Evolutionary conservation across 805 yeast species (phyloP), one percentile per base, ranked within the genome.

Genomic region (Starmerella floricola): DNA sequence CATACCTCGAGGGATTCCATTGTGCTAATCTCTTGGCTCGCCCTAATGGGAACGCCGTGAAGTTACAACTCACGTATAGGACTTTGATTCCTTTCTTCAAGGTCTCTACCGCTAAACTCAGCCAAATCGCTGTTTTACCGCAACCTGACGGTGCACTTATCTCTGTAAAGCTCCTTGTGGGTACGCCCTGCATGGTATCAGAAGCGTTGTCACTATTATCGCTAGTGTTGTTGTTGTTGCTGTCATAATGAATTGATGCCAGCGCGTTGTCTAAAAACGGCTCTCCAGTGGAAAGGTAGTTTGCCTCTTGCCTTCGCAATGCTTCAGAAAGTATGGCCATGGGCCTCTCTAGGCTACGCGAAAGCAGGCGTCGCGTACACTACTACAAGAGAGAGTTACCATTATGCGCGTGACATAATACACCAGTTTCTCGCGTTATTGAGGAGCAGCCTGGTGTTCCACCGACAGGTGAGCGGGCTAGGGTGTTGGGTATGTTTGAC

Each of bases 111-210:
- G 46, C 47, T 8, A 54, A 42, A 6, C 40, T 23, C 15, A 57
- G 48, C 13, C 45, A 53, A 0, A 58, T 13, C 8, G 52, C 38
- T 2, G 58, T 54, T 37, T 54, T 57, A 4, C 61, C 62, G 2
- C 47, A 30, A 5, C 59, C 62, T 1, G 61, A 60, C 3, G 55
- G 53, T 3, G 61, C 62, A 1, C 52, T 37, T 3, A 58, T n/a
- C 35, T 59, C 61, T 4, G 50, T 41, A 16, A 50, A 3, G 28
- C 40, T 38, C 15, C 17, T 21, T 11, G 23, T 10, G 1, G 54
- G 50, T 3, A 50, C 17, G 11, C 55, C 45, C 2, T 4, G 12
- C 15, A 4, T 12, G 30, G 15, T 6, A 12, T 4, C 15, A 12
- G 12, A n/a, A n/a, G n/a, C n/a, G n/a, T n/a, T n/a, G n/a, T n/a